Conservation (phyloP, 2,329 filamentous ascomycete species). For the Dactylellina sp. region DNA sequence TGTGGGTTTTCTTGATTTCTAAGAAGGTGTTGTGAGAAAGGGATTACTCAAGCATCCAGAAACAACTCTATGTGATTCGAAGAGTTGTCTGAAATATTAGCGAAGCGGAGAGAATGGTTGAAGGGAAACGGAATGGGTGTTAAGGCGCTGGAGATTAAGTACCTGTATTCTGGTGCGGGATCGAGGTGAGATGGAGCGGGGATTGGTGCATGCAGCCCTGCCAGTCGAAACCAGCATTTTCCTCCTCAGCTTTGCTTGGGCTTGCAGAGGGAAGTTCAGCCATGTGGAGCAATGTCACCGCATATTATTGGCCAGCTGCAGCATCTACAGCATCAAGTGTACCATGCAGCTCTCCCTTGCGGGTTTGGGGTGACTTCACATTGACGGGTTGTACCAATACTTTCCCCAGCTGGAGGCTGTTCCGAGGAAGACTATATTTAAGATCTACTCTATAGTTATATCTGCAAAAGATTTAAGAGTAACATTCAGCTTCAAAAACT, state of each 20-base stretch:
- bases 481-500: too few species aligned
- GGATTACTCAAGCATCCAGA: too few species aligned
- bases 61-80: not conserved
- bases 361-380: too few species aligned
- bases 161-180: slow-evolving; percentile 29
- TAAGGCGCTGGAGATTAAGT: slow-evolving; percentile 21
- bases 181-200: slow-evolving; percentile 50
- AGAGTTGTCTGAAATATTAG: not conserved
- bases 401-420: too few species aligned
- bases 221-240: slow-evolving; percentile 18
- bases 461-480: too few species aligned
- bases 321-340: not conserved
- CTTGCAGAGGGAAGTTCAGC: slow-evolving; percentile 20
- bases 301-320: slow-evolving; percentile 29
- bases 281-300: slow-evolving; percentile 18
- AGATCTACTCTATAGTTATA: too few species aligned
- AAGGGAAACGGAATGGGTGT: not conserved
- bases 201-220: slow-evolving; percentile 46
- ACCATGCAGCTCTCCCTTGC: not conserved
- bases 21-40: slow-evolving; percentile 8
- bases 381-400: too few species aligned
- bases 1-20: not conserved
- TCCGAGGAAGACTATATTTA: too few species aligned
- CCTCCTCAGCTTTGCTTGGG: slow-evolving; percentile 36
- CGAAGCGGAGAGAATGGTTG: not conserved